These are phyloP conservation scores for Epichloe baconii DNA, from an alignment of 2,329 filamentous ascomycete genomes.

Conservation along the genomic window DNA sequence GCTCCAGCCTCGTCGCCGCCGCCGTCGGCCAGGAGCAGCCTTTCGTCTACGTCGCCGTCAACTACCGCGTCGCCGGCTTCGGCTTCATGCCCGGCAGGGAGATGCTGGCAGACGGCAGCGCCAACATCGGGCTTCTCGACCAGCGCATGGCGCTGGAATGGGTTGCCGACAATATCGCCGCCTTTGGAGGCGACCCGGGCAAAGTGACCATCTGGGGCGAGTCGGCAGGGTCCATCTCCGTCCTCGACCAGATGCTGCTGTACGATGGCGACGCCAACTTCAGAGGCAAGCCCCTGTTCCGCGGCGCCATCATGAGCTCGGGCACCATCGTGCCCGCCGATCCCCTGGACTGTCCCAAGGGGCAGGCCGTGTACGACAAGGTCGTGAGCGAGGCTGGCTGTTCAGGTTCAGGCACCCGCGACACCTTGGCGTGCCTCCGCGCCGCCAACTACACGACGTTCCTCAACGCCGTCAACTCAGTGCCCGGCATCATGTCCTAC, in stretches of 20 bases:
- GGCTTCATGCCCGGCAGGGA: slow-evolving; percentile 2
- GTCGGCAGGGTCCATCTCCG: slow-evolving; percentile 39
- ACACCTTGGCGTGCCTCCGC: slow-evolving; percentile 4
- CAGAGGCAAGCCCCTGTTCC: slow-evolving; percentile 1
- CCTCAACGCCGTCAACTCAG: slow-evolving; percentile 8
- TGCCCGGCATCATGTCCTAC: background rate
- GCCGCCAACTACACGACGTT: slow-evolving; percentile 46
- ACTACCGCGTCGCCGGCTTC: slow-evolving; percentile 2
- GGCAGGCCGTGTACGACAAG: background rate
- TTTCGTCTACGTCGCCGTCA: slow-evolving; percentile 1
- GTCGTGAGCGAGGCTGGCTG: background rate
- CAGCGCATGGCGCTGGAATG: slow-evolving; percentile 44
- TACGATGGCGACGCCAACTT: slow-evolving; percentile 51
- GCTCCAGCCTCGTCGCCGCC: slow-evolving; percentile 19
- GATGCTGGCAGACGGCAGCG: slow-evolving; percentile 35
- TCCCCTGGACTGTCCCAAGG: background rate
- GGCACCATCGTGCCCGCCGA: slow-evolving; percentile 33
- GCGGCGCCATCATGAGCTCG: slow-evolving; percentile 4
- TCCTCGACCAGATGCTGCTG: slow-evolving; percentile 30
- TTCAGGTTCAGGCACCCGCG: slow-evolving; percentile 25
- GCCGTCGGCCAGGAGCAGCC: slow-evolving; percentile 19
- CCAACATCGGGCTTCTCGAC: slow-evolving; percentile 50
- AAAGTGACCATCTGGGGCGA: slow-evolving; percentile 51
- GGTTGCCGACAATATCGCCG: slow-evolving; percentile 47
- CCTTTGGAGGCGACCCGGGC: slow-evolving; percentile 49